These are phyloP conservation scores for Yamadazyma songkhlaensis DNA, from an alignment of 1,139 yeast genomes.

Conservation along the genomic window DNA sequence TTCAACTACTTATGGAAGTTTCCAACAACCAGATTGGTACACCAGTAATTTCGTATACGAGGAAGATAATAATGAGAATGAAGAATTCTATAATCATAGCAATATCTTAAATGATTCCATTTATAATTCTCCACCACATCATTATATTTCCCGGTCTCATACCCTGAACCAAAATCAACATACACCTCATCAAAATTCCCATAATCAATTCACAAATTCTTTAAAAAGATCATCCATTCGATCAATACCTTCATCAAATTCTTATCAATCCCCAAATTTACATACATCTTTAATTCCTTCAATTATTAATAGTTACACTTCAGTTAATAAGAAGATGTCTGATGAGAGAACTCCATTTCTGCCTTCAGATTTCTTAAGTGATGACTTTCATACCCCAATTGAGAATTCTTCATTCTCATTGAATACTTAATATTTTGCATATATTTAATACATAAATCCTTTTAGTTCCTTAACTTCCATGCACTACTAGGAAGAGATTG, in stretches of 20 bases:
- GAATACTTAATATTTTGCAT: not conserved
- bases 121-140: slow-evolving; percentile 18
- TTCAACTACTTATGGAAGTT: slow-evolving; percentile 14
- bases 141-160: slow-evolving; percentile 21
- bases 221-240: slow-evolving; percentile 1
- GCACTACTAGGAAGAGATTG: slow-evolving; percentile 64
- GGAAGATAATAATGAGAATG: slow-evolving; percentile 8
- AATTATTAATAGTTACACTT: slow-evolving; percentile 39
- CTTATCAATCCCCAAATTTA: slow-evolving; percentile 17
- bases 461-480: slow-evolving; percentile 54
- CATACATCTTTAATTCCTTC: slow-evolving; percentile 42
- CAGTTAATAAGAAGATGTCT: slow-evolving; percentile 34
- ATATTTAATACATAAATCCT: not conserved
- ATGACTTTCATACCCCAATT: slow-evolving; percentile 23
- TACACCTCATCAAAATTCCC: not conserved
- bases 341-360: slow-evolving; percentile 41
- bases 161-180: not conserved
- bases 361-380: slow-evolving; percentile 42
- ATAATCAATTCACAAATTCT: slow-evolving; percentile 1
- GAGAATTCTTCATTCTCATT: slow-evolving; percentile 15
- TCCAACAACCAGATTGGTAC: slow-evolving; percentile 42
- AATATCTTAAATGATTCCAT: slow-evolving; percentile 9
- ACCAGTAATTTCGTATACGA: slow-evolving; percentile 19
- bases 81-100: slow-evolving; percentile 6
- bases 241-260: slow-evolving; percentile 2